These are phyloP conservation scores for Friedmanniomyces simplex DNA, from an alignment of 495 filamentous ascomycete species.

Conservation along the genomic window DNA sequence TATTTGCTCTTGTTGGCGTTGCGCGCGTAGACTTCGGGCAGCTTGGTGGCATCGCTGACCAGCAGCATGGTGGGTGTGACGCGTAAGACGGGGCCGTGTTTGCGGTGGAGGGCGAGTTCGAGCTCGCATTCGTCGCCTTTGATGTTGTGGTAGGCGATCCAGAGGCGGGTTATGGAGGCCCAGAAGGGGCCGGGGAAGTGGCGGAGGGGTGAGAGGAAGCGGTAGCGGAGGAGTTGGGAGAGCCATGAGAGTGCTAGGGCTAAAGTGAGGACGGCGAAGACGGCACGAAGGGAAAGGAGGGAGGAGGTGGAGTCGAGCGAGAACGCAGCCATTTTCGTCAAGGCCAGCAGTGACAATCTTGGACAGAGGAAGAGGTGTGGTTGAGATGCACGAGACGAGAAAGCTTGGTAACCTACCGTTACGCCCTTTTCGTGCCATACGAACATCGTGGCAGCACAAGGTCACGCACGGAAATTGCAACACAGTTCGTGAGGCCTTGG, in stretches of 20 bases:
- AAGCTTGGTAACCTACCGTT: neutral
- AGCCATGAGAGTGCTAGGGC: constrained; percentile 10
- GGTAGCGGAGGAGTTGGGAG: constrained; percentile 35
- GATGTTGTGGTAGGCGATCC: constrained; percentile 40
- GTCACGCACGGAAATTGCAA: neutral
- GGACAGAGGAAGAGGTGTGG: neutral
- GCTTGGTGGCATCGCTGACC: constrained; percentile 25
- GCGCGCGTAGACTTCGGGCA: constrained; percentile 45
- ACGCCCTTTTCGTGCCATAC: neutral
- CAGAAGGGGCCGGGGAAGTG: constrained; percentile 46
- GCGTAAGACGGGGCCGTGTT: constrained; percentile 22
- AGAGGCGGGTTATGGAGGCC: constrained; percentile 41
- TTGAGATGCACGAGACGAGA: neutral
- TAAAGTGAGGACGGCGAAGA: constrained; percentile 9
- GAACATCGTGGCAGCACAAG: neutral
- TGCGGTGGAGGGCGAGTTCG: constrained; percentile 35
- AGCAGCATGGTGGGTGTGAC: constrained; percentile 31
- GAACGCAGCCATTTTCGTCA: neutral
- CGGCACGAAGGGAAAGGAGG: constrained; percentile 4
- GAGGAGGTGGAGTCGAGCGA: neutral
- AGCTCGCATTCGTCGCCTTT: constrained; percentile 35
- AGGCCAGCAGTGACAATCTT: neutral
- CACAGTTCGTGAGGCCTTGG: neutral
- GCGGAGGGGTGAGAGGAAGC: constrained; percentile 43
- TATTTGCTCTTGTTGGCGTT: constrained; percentile 46